Percentiles rank a stretch among this genome's conserved stretches.
These are phyloP conservation scores for Westerdykella sp. DNA, from an alignment of 2,329 filamentous ascomycete species.

Conservation along the genomic window DNA sequence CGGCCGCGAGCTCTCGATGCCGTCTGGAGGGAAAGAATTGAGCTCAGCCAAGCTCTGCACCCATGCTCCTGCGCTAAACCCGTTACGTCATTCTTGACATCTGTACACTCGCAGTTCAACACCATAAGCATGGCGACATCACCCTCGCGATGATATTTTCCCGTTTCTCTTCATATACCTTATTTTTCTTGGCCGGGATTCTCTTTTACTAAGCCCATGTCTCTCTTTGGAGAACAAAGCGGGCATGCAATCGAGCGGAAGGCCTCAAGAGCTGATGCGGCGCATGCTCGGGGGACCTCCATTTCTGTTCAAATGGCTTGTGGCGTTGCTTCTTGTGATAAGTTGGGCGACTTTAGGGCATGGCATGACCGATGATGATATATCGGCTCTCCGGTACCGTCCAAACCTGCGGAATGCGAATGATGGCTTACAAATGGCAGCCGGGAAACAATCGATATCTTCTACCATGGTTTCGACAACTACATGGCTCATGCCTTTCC, in stretches of 20 bases:
- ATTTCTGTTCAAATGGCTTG: slow-evolving; percentile 27
- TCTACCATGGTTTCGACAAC: slow-evolving; percentile 82
- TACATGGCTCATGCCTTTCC: slow-evolving; percentile 94
- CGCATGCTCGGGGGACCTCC: slow-evolving; percentile 16
- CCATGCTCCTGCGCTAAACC: neutral
- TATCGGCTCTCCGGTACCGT: slow-evolving; percentile 33
- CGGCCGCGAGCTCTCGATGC: neutral
- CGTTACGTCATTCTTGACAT: neutral
- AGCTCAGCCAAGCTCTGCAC: slow-evolving; percentile 1
- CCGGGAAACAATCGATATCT: neutral
- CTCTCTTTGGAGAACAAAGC: slow-evolving; percentile 19
- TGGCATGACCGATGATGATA: slow-evolving; percentile 43
- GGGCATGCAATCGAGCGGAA: slow-evolving; percentile 36
- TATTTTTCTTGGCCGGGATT: neutral
- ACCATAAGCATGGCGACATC: too few relatives aligned
- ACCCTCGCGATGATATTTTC: neutral
- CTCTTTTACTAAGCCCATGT: slow-evolving; percentile 24
- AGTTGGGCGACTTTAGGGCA: slow-evolving; percentile 29
- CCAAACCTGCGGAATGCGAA: neutral
- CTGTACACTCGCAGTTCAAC: neutral
- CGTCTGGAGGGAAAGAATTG: slow-evolving; percentile 18
- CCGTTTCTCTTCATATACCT: neutral
- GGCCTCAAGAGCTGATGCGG: slow-evolving; percentile 23
- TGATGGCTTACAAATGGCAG: slow-evolving; percentile 2
- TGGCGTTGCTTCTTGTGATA: slow-evolving; percentile 23